Evolutionary conservation across 2,329 filamentous ascomycete genomes (phyloP).

Genomic region (Alternaria longipes): DNA sequence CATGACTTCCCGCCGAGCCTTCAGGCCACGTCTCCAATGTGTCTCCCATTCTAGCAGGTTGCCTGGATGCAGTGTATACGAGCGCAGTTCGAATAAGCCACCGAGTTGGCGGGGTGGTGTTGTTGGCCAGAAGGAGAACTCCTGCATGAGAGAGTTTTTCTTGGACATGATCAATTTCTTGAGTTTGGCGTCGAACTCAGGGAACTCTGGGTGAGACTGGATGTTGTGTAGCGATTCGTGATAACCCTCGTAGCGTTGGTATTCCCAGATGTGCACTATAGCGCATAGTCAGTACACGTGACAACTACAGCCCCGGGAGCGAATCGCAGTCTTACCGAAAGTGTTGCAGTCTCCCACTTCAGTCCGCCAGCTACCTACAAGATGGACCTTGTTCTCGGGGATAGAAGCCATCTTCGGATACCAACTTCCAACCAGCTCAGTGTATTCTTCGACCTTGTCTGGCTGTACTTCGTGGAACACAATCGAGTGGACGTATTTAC

Average conservation of each 20-base stretch:
- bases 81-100: constrained; percentile 93
- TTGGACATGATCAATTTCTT: constrained; percentile 86
- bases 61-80: constrained; percentile 94
- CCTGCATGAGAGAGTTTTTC: constrained; percentile 94
- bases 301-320: not conserved
- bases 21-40: constrained; percentile 92
- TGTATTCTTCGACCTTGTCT: constrained; percentile 94
- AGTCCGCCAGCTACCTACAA: constrained; percentile 97
- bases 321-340: constrained; percentile 71
- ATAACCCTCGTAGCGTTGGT: constrained; percentile 95
- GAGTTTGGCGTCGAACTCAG: constrained; percentile 83
- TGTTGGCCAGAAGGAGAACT: constrained; percentile 99
- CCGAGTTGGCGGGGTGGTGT: constrained; percentile 88
- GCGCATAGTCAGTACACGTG: constrained; percentile 14
- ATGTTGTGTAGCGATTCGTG: constrained; percentile 91
- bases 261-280: constrained; percentile 98
- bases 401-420: constrained; percentile 88
- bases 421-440: constrained; percentile 86
- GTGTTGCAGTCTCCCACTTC: constrained; percentile 98
- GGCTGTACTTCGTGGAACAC: constrained; percentile 96
- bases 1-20: constrained; percentile 94
- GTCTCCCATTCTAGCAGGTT: constrained; percentile 99
- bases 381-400: constrained; percentile 90
- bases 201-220: constrained; percentile 81
- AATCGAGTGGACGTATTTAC: constrained; percentile 98